These are phyloP conservation scores for Boletus patriciae DNA, from an alignment of 768 basidiomycete species.

Conservation along the genomic window DNA sequence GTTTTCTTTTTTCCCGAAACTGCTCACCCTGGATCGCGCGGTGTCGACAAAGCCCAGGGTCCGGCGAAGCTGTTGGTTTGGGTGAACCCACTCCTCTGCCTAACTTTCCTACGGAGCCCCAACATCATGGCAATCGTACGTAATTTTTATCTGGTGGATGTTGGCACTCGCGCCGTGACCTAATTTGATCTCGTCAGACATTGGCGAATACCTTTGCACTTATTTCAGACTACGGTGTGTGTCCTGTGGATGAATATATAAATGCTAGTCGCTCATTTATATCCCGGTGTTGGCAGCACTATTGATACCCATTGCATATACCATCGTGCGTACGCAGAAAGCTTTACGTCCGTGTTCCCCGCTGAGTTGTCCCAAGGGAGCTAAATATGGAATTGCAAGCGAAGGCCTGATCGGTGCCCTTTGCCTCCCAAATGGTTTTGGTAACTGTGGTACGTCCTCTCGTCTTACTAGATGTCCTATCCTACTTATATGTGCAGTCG, in stretches of 20 bases:
- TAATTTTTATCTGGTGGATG: conserved; percentile 4
- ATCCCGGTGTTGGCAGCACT: conserved; percentile 32
- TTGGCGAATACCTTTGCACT: conserved; percentile 37
- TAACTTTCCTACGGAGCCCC: conserved; percentile 56
- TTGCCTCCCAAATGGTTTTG: conserved; percentile 30
- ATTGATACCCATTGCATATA: conserved; percentile 63
- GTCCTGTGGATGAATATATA: conserved; percentile 22
- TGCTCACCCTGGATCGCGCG: conserved; percentile 56
- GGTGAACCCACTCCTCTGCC: conserved; percentile 58
- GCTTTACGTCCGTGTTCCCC: neutral
- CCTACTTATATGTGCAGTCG: conserved; percentile 39
- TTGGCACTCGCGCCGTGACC: neutral
- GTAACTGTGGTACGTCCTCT: conserved; percentile 21
- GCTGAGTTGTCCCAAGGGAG: conserved; percentile 43
- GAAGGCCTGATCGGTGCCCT: conserved; percentile 25
- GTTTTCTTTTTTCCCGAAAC: conserved; percentile 62
- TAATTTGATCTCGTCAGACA: conserved; percentile 35
- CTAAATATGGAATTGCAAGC: conserved; percentile 26
- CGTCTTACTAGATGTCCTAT: neutral
- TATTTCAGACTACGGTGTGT: conserved; percentile 34
- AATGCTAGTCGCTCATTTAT: neutral
- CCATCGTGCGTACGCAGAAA: conserved; percentile 46
- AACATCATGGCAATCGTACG: conserved; percentile 56
- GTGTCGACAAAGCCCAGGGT: conserved; percentile 46
- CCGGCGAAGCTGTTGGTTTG: conserved; percentile 38